phyloP scores from a whole-genome alignment of 2,329 filamentous ascomycete genomes.

The Neocatenulostroma microsporum region DNA sequence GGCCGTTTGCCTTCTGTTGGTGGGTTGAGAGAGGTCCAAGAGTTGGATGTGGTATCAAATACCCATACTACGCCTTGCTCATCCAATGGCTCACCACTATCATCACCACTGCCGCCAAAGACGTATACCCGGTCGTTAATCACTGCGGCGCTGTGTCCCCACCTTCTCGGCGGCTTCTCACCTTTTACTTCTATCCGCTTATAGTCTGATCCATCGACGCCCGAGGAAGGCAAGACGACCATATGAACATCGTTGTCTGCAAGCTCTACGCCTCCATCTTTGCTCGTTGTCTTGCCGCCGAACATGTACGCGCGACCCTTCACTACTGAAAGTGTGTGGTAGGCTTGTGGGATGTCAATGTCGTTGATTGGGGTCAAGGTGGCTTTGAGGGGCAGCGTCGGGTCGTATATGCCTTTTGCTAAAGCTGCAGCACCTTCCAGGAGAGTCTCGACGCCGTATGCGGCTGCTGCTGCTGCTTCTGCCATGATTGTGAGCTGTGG shows the following conservation, averaged over 20 bases:
- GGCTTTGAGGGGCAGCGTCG: constrained; percentile 47
- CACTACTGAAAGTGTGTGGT: constrained; percentile 48
- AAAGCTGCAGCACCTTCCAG: constrained; percentile 38
- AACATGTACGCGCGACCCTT: constrained; percentile 51
- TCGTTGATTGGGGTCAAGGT: constrained; percentile 42
- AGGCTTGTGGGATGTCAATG: constrained; percentile 39
- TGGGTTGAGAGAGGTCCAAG: constrained; percentile 36
- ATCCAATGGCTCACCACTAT: constrained; percentile 17
- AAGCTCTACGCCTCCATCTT: constrained; percentile 7
- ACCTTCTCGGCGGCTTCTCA: constrained; percentile 32
- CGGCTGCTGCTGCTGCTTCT: constrained; percentile 32
- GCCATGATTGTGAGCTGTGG: too few relatives aligned
- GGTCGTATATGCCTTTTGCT: constrained; percentile 40
- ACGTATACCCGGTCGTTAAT: constrained; percentile 40
- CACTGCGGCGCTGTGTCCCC: constrained; percentile 36
- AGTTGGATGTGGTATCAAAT: constrained; percentile 34
- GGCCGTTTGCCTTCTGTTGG: constrained; percentile 19
- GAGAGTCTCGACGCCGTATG: constrained; percentile 27
- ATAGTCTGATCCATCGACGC: constrained; percentile 38
- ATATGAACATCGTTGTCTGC: constrained; percentile 47
- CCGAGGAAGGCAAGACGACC: constrained; percentile 43
- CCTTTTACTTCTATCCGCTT: constrained; percentile 29
- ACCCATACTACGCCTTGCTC: constrained; percentile 38
- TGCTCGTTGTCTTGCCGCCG: constrained; percentile 33
- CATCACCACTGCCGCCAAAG: constrained; percentile 31